Evolutionary conservation across 345 rosid genomes (phyloP).

Genomic region (Conringia planisiliqua): DNA sequence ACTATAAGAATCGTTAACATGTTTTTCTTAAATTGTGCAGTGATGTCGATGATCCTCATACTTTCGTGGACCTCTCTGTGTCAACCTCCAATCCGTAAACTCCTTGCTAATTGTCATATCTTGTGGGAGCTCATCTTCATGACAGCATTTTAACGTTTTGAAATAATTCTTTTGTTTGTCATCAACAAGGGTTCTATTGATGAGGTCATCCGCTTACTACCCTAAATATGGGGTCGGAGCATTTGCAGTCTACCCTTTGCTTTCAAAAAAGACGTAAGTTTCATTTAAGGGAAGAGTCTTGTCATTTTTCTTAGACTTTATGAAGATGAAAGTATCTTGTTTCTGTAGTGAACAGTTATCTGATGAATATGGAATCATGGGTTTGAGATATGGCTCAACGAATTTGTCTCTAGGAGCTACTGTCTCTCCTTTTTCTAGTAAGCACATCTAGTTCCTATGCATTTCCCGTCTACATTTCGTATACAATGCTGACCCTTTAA

Average conservation of each 20-base stretch:
- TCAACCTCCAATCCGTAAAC: slow-evolving; percentile 79
- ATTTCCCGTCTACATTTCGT: background rate
- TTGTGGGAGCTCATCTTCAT: background rate
- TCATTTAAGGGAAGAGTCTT: background rate
- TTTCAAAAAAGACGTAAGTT: slow-evolving; percentile 51
- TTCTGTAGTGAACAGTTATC: slow-evolving; percentile 43
- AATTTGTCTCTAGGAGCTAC: slow-evolving; percentile 72
- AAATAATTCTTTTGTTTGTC: slow-evolving; percentile 20
- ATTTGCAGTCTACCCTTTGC: slow-evolving; percentile 65
- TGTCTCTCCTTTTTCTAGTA: slow-evolving; percentile 58
- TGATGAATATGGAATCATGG: slow-evolving; percentile 67
- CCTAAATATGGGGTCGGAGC: slow-evolving; percentile 82
- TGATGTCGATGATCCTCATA: slow-evolving; percentile 82
- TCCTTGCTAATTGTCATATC: background rate
- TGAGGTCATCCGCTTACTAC: slow-evolving; percentile 69
- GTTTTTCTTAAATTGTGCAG: slow-evolving; percentile 38
- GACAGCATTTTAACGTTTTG: background rate
- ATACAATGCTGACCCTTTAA: background rate
- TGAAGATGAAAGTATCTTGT: background rate
- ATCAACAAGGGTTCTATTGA: slow-evolving; percentile 49
- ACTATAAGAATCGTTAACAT: background rate
- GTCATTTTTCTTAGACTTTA: background rate
- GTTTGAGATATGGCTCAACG: slow-evolving; percentile 76
- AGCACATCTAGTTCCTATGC: slow-evolving; percentile 1
- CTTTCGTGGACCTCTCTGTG: slow-evolving; percentile 82